Base-by-base conservation (phyloP, 208 protist genomes). In the Leishmania major region DNA sequence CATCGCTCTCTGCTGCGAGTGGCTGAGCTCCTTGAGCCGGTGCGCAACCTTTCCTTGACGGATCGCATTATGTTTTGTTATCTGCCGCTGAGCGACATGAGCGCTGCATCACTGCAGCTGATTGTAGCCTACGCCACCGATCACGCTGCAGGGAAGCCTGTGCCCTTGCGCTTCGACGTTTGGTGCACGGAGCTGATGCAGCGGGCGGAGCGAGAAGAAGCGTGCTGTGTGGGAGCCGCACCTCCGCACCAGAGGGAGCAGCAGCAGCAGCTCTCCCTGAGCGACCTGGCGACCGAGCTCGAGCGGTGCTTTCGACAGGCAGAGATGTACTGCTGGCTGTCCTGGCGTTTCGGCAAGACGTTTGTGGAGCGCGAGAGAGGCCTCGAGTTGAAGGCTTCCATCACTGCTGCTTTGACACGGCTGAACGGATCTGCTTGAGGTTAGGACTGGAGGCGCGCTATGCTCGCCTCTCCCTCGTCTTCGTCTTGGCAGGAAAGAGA, bases 301-400 rank as follows among this genome's bases (percentile, higher is more conserved):
- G 94, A 96, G 82, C 71, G 83, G 43, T 40, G 90, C 10, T 96
- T 94, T 80, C 86, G 86, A 45, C 86, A 90, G 40, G 88, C 90
- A 13, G 91, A 96, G 79, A 90, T 93, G 85, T 97, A 98, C 82
- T 94, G 90, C 71, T 98, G 95, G 95, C 88, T 98, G 31, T 87
- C 90, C 47, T 98, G 93, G 91, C 90, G 93, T 31, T 96, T 97
- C 78, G 87, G 85, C 2, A 89, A 84, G n/a, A 95, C 93, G 22
- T 97, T 96, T 86, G 66, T 89, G 40, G 79, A 96, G 66, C 81
- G 84, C 8, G 93, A 92, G 67, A 75, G 49, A 13, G 92, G 88
- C 7, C 77, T 86, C 3, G 75, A 77, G 15, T 60, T 96, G 45
- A 96, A 94, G 84, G 72, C 81, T 7, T 31, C 40, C 43, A 82